A percentile compares a stretch with the other conserved stretches of the same genome.
phyloP scores from a whole-genome alignment of 257 asterid species.

The Avicennia marina region DNA sequence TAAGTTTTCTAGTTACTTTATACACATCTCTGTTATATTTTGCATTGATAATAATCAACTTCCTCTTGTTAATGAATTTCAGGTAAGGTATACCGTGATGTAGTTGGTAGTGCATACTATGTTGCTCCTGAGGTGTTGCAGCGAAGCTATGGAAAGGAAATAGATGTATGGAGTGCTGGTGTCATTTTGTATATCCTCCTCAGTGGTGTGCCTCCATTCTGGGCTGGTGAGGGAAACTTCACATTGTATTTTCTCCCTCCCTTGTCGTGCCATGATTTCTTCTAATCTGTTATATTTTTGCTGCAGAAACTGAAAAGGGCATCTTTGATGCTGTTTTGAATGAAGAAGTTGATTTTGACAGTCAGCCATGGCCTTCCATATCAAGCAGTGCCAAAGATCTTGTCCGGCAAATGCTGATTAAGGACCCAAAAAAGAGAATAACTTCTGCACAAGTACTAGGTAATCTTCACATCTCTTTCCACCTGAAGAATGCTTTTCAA shows the following conservation, averaged over 20 bases:
- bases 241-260: background rate
- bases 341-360: constrained; percentile 48
- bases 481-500: too few relatives aligned
- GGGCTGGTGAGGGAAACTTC: constrained; percentile 69
- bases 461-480: constrained; percentile 10
- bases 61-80: constrained; percentile 18
- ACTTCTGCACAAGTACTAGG: constrained; percentile 57
- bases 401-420: constrained; percentile 46
- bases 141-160: constrained; percentile 78
- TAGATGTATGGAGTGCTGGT: constrained; percentile 94
- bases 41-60: too few relatives aligned
- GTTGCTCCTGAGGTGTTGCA: constrained; percentile 87
- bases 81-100: constrained; percentile 79
- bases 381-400: constrained; percentile 57
- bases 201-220: constrained; percentile 93
- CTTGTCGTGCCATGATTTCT: too few relatives aligned
- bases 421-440: constrained; percentile 46
- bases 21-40: background rate
- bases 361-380: constrained; percentile 64
- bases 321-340: constrained; percentile 49
- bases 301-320: constrained; percentile 57
- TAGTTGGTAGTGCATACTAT: constrained; percentile 88
- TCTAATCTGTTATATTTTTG: background rate
- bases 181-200: constrained; percentile 79
- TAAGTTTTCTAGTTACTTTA: background rate